These are phyloP conservation scores for Eimeria tenella DNA, from an alignment of 169 alveolate species.

Conservation along the genomic window DNA sequence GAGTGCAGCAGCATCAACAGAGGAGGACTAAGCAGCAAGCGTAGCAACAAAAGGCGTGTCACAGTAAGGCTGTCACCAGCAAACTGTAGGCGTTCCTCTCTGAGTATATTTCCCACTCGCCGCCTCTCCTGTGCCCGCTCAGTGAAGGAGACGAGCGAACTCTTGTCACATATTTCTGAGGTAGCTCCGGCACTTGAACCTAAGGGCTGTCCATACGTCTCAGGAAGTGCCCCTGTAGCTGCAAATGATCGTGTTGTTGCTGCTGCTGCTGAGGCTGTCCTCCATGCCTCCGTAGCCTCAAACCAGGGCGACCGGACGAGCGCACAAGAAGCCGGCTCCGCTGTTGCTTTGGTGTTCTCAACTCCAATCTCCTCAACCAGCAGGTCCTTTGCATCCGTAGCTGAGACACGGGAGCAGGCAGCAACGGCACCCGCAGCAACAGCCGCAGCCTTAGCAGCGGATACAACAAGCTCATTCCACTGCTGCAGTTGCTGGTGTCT, in stretches of 20 bases:
- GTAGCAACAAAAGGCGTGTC: not conserved
- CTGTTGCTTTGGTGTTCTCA: not conserved
- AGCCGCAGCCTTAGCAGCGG: conserved; percentile 9
- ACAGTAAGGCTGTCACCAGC: conserved; percentile 16
- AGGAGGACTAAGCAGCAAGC: not conserved
- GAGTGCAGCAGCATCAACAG: not conserved
- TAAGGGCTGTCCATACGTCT: conserved; percentile 38
- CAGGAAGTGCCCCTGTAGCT: not conserved
- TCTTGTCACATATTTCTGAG: not conserved
- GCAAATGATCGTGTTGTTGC: not conserved
- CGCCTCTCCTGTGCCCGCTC: not conserved
- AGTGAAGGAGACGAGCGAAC: not conserved
- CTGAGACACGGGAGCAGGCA: not conserved
- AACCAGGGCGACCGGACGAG: not conserved
- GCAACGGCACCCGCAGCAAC: conserved; percentile 16
- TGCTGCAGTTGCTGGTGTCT: conserved; percentile 29
- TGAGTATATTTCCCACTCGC: conserved; percentile 45
- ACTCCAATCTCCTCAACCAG: not conserved
- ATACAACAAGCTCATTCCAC: conserved; percentile 7
- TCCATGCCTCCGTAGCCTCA: conserved; percentile 38
- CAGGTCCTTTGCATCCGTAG: not conserved
- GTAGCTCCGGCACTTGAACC: not conserved
- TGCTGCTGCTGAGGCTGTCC: conserved; percentile 59
- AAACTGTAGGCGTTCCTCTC: conserved; percentile 59
- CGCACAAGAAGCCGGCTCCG: not conserved